These are phyloP conservation scores for Prinsepia uniflora DNA, from an alignment of 306 rosid species.

Conservation along the genomic window DNA sequence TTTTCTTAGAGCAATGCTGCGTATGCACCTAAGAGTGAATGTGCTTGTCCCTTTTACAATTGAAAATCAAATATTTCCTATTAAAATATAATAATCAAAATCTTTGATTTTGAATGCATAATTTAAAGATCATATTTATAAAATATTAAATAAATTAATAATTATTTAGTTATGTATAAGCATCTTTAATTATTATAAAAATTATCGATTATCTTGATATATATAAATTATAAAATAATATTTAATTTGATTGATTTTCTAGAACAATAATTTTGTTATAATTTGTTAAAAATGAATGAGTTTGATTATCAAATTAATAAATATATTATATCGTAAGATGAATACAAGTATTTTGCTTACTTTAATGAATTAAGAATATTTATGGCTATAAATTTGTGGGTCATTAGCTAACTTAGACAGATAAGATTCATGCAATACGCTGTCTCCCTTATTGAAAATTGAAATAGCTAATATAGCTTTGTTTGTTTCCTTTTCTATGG, in stretches of 20 bases:
- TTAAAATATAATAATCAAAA: not conserved
- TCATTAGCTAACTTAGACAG: not conserved
- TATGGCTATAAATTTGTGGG: not conserved
- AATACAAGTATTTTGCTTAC: not conserved
- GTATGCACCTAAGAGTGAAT: too few species aligned
- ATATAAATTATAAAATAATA: too few species aligned
- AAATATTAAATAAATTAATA: rapidly evolving
- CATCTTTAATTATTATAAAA: too few species aligned
- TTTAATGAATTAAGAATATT: not conserved
- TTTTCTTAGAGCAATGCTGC: too few species aligned
- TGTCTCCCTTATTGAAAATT: not conserved
- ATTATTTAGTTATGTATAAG: not conserved
- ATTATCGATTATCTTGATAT: too few species aligned
- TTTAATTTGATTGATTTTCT: too few species aligned
- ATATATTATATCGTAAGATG: not conserved
- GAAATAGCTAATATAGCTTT: not conserved
- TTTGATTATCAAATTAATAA: too few species aligned
- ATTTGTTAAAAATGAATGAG: too few species aligned
- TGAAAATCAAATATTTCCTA: not conserved
- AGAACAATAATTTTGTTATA: too few species aligned
- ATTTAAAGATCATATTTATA: not conserved
- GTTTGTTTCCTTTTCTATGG: constrained; percentile 3
- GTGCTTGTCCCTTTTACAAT: too few species aligned
- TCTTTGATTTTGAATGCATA: not conserved
- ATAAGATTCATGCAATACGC: constrained; percentile 18